A percentile compares a stretch with the other conserved stretches of the same genome.
Evolutionary conservation across 2,329 filamentous ascomycete genomes (phyloP).

Genomic region (Neofusicoccum ribis): DNA sequence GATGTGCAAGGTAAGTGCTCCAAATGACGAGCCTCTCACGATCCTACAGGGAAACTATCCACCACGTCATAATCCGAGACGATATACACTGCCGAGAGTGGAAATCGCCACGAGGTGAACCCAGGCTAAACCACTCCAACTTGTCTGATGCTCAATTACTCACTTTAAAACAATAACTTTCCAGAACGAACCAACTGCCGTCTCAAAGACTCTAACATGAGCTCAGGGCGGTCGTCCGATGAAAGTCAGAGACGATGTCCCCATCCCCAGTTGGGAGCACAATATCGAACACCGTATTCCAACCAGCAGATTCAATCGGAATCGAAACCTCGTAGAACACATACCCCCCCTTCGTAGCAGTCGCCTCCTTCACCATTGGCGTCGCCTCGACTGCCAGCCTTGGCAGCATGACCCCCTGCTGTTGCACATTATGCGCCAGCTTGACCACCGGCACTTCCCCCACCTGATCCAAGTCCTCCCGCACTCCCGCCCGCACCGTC

Average conservation of each 20-base stretch:
- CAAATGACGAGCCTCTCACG: too few species aligned
- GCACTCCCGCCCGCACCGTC: not conserved
- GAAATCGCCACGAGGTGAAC: too few species aligned
- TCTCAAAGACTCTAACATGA: too few species aligned
- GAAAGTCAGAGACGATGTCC: not conserved
- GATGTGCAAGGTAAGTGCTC: too few species aligned
- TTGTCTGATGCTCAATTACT: too few species aligned
- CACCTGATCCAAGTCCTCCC: not conserved
- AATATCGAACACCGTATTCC: conserved; percentile 5
- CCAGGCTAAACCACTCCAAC: too few species aligned
- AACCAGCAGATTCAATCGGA: not conserved
- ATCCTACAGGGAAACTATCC: too few species aligned
- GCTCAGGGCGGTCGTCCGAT: not conserved
- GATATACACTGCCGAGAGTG: too few species aligned
- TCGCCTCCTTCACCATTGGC: not conserved
- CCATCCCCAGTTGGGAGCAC: not conserved
- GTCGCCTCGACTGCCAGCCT: not conserved
- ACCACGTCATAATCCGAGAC: too few species aligned
- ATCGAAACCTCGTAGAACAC: not conserved
- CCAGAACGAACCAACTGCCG: too few species aligned
- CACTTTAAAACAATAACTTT: too few species aligned
- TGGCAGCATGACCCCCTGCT: not conserved
- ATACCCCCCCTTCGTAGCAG: not conserved
- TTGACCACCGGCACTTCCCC: not conserved
- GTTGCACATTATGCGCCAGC: not conserved